Evolutionary conservation across 805 yeast species (phyloP).

Genomic region (Torulaspora maleeae): DNA sequence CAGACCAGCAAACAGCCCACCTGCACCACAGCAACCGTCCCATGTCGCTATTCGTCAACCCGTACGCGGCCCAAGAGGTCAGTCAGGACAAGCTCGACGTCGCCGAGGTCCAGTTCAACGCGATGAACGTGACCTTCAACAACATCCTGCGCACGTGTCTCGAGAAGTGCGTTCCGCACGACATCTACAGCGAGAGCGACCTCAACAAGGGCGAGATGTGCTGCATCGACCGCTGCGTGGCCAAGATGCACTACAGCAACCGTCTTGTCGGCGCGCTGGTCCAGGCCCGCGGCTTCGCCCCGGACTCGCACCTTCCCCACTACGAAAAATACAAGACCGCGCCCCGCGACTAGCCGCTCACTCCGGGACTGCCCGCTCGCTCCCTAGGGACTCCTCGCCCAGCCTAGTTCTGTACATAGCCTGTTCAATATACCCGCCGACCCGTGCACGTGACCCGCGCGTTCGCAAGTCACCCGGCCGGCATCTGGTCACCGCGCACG

Average conservation of each 20-base stretch:
- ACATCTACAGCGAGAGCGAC: constrained; percentile 81
- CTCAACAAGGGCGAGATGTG: constrained; percentile 76
- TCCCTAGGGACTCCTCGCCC: too few relatives aligned
- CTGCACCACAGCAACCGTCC: background rate
- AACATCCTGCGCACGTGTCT: constrained; percentile 58
- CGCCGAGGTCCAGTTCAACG: constrained; percentile 66
- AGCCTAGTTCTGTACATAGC: background rate
- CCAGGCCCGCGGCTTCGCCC: constrained; percentile 42
- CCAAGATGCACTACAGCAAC: constrained; percentile 75
- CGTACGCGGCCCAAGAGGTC: constrained; percentile 45
- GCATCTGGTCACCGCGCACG: background rate
- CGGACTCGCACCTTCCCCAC: constrained; percentile 42
- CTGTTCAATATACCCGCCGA: background rate
- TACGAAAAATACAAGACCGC: constrained; percentile 11
- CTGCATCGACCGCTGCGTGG: constrained; percentile 83
- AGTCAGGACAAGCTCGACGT: constrained; percentile 56
- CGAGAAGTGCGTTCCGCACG: constrained; percentile 68
- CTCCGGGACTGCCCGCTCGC: too few relatives aligned
- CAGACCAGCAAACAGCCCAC: background rate
- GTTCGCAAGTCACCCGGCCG: too few relatives aligned
- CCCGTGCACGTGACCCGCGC: too few relatives aligned
- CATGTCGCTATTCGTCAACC: constrained; percentile 61
- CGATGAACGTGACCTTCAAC: constrained; percentile 53
- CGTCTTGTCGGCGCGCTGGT: constrained; percentile 52
- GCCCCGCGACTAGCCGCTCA: background rate